A percentile compares a stretch with the other conserved stretches of the same genome.
phyloP scores from a whole-genome alignment of 2,329 filamentous ascomycete genomes.

The Epichloe coenophiala region DNA sequence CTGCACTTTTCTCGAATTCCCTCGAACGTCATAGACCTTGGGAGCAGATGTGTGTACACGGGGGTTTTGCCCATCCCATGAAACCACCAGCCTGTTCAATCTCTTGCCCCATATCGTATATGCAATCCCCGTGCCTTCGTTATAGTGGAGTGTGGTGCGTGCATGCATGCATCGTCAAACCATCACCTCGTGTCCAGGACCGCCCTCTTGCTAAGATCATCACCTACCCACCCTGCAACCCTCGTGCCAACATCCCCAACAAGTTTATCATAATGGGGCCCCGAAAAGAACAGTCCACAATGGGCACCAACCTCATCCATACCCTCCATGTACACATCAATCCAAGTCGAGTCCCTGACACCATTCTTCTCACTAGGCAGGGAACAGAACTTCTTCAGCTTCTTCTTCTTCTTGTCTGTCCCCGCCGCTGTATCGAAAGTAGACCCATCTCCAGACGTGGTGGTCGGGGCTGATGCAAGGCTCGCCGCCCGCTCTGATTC shows the following conservation, averaged over 20 bases:
- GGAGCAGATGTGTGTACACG: too few species aligned
- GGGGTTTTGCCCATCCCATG: too few species aligned
- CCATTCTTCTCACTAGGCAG: slow-evolving; percentile 45
- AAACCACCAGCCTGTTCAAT: too few species aligned
- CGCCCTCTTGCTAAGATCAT: slow-evolving; percentile 37
- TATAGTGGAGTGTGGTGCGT: too few species aligned
- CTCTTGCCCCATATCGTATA: too few species aligned
- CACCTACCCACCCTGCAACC: slow-evolving; percentile 57
- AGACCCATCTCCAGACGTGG: not conserved
- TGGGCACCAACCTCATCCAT: slow-evolving; percentile 80
- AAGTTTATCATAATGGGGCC: slow-evolving; percentile 60
- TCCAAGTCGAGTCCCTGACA: slow-evolving; percentile 56
- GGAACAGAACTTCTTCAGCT: slow-evolving; percentile 67
- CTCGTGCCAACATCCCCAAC: slow-evolving; percentile 59
- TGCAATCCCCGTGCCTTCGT: too few species aligned
- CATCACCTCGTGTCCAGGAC: slow-evolving; percentile 13
- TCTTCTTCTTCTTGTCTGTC: slow-evolving; percentile 19
- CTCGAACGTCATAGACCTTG: too few species aligned
- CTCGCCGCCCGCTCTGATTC: slow-evolving; percentile 7
- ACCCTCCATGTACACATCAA: slow-evolving; percentile 65
- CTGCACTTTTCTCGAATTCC: too few species aligned
- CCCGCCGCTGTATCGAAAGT: not conserved
- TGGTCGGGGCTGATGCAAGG: not conserved
- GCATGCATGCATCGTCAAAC: not conserved
- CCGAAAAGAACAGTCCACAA: slow-evolving; percentile 65